Conservation (phyloP, 805 yeast genomes). For the Nakazawaea wickerhamii region DNA sequence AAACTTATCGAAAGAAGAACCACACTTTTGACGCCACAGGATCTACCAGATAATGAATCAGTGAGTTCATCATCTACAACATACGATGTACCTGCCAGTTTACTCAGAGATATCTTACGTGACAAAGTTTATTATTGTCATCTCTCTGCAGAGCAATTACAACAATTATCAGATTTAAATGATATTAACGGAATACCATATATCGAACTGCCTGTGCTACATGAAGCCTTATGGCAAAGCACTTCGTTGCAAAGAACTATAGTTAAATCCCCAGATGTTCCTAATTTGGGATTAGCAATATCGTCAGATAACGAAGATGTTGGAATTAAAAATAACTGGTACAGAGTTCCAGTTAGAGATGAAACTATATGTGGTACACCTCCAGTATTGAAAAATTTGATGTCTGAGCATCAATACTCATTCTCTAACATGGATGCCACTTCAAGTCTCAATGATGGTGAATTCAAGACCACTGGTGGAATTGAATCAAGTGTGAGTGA, state of each 20-base stretch:
- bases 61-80: neutral
- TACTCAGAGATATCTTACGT: conserved; percentile 32
- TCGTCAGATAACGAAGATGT: conserved; percentile 25
- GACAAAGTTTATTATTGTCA: conserved; percentile 42
- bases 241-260: conserved; percentile 36
- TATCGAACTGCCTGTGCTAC: conserved; percentile 33
- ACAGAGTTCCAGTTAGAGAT: conserved; percentile 38
- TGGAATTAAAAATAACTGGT: conserved; percentile 28
- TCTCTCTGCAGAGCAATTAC: conserved; percentile 41
- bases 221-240: conserved; percentile 46
- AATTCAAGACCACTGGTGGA: conserved; percentile 4
- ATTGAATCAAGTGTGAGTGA: conserved; percentile 1
- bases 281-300: conserved; percentile 25
- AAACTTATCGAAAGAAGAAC: conserved; percentile 34
- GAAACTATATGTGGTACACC: conserved; percentile 44
- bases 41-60: neutral
- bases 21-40: neutral
- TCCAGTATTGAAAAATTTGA: conserved; percentile 25
- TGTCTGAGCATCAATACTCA: conserved; percentile 21
- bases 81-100: conserved; percentile 8
- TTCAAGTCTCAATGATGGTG: conserved; percentile 3
- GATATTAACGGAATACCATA: conserved; percentile 33
- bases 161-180: conserved; percentile 33
- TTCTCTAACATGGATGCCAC: neutral
- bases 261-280: conserved; percentile 22